Evolutionary conservation across 768 basidiomycete species (phyloP), one percentile per base, ranked within the genome.

Genomic region (Russula brevipes): DNA sequence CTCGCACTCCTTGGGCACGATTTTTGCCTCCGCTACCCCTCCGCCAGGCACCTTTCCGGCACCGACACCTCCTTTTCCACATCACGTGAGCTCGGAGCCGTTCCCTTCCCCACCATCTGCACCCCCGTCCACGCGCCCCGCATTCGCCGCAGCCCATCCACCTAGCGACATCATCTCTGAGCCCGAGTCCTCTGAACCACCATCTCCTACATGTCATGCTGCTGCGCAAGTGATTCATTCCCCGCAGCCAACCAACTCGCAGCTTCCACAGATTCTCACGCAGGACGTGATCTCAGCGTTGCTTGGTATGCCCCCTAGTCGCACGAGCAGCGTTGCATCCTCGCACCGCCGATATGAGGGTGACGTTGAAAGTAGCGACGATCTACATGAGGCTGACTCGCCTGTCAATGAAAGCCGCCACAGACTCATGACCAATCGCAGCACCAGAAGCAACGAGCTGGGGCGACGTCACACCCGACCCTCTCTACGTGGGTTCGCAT

Each of bases 201-300:
- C 46, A 0, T 64, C 63, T 6, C 58, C 63, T 14, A 58, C 53
- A 19, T 61, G 6, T 44, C 65, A 59, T 67, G 60, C n/a, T 24
- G 67, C 44, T 31, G 62, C 11, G 51, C 69, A 62, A 54, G 72
- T 77, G 7, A 83, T 85, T 41, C 76, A 81, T 57, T 82, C 83
- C n/a, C 84, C 83, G 7, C 79, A 82, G 59, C 83, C 85, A 1
- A 81, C 82, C 2, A 76, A 77, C 1, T 78, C 76, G 3, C 69
- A 80, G 11, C 75, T 78, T 6, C 87, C 87, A 0, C 87, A 89
- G 70, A 80, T 89, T 19, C 80, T 91, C 50, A 85, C 83, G 56
- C 84, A 87, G 70, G 83, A 88, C 59, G 88, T 89, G 44, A 83
- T 89, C 42, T 82, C 82, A 2, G 77, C 81, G 3, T 78, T 91